Percentiles rank a stretch among this genome's conserved stretches.
phyloP scores from a whole-genome alignment of 2,329 filamentous ascomycete species.

The Laburnicola sp. region DNA sequence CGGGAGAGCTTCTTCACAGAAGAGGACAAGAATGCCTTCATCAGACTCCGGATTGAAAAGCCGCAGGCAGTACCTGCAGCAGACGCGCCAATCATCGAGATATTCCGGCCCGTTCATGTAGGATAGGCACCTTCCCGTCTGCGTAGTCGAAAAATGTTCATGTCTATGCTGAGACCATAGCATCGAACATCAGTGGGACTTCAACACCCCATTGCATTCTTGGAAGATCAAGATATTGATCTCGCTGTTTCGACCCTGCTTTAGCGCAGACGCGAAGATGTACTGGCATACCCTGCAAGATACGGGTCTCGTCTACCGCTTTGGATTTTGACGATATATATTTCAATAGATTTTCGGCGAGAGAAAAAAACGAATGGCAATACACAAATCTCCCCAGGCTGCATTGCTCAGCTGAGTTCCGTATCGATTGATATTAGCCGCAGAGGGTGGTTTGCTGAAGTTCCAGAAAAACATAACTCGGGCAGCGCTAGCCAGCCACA shows the following conservation, averaged over 20 bases:
- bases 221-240: not conserved
- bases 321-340: not conserved
- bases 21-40: conserved; percentile 50
- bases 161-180: too few species aligned
- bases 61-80: conserved; percentile 73
- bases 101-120: conserved; percentile 39
- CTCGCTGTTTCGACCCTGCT: not conserved
- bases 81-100: conserved; percentile 70
- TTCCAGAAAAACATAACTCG: too few species aligned
- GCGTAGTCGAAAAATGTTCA: too few species aligned
- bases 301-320: too few species aligned
- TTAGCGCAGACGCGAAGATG: too few species aligned
- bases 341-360: not conserved
- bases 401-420: not conserved
- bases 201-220: too few species aligned
- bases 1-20: conserved; percentile 44
- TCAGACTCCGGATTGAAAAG: conserved; percentile 69
- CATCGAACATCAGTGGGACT: too few species aligned
- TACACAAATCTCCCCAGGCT: not conserved
- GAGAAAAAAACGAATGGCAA: not conserved
- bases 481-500: too few species aligned
- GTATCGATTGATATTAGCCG: not conserved
- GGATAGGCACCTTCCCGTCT: not conserved
- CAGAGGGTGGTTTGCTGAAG: too few species aligned
- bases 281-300: too few species aligned